These are phyloP conservation scores for Blastobotrys proliferans DNA, from an alignment of 1,139 yeast species.

Conservation along the genomic window DNA sequence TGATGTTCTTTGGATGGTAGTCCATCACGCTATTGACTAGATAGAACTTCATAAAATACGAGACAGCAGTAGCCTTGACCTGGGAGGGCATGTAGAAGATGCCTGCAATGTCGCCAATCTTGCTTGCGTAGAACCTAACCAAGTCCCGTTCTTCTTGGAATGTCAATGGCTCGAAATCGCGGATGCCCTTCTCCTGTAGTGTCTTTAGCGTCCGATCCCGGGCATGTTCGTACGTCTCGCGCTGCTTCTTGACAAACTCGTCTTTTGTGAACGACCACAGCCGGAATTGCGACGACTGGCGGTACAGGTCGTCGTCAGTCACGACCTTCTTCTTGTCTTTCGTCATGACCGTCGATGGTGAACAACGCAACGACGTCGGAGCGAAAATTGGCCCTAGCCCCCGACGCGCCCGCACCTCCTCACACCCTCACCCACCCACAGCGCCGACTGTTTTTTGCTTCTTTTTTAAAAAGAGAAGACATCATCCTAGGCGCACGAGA, in stretches of 20 bases:
- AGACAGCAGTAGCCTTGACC: slow-evolving; percentile 76
- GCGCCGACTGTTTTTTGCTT: too few relatives aligned
- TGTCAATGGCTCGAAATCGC: slow-evolving; percentile 29
- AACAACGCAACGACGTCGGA: too few relatives aligned
- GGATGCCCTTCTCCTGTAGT: slow-evolving; percentile 34
- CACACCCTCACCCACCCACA: too few relatives aligned
- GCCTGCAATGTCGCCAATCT: slow-evolving; percentile 57
- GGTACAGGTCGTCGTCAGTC: slow-evolving; percentile 73
- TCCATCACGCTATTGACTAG: slow-evolving; percentile 78
- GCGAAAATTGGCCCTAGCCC: too few relatives aligned
- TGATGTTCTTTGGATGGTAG: slow-evolving; percentile 75
- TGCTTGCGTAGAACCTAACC: slow-evolving; percentile 66
- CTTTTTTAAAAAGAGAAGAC: too few relatives aligned
- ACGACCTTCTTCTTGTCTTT: slow-evolving; percentile 14
- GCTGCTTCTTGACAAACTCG: slow-evolving; percentile 47
- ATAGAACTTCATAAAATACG: slow-evolving; percentile 78
- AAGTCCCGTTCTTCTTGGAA: slow-evolving; percentile 67
- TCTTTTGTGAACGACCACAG: slow-evolving; percentile 76
- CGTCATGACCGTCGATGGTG: slow-evolving; percentile 8
- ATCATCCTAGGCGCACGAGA: too few relatives aligned
- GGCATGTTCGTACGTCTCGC: slow-evolving; percentile 52
- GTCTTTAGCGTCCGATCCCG: slow-evolving; percentile 37
- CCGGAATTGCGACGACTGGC: slow-evolving; percentile 79
- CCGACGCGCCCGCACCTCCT: too few relatives aligned
- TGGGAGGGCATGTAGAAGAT: slow-evolving; percentile 60